phyloP scores from a whole-genome alignment of 805 yeast species.

The Wickerhamiella azymoides region DNA sequence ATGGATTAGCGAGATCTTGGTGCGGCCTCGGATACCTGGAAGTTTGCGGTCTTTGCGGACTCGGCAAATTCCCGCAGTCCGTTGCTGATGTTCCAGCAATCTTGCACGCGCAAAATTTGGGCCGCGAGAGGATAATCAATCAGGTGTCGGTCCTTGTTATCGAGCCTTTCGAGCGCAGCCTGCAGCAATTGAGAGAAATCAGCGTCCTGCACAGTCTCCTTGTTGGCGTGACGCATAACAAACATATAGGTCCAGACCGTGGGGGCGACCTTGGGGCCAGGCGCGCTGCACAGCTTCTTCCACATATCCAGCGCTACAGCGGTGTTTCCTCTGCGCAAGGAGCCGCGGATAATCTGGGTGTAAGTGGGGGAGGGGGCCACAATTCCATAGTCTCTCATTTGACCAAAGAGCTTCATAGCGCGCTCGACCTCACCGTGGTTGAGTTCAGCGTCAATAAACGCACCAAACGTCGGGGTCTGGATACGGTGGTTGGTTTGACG shows the following conservation, averaged over 20 bases:
- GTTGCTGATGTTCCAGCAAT: slow-evolving; percentile 3
- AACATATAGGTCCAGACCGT: slow-evolving; percentile 22
- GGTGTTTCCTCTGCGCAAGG: slow-evolving; percentile 12
- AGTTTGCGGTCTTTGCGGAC: background rate
- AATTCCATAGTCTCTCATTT: slow-evolving; percentile 18
- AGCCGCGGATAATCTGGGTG: slow-evolving; percentile 23
- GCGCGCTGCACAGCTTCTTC: slow-evolving; percentile 10
- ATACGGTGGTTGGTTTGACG: slow-evolving; percentile 22
- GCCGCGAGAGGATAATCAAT: slow-evolving; percentile 16
- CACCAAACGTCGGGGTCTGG: slow-evolving; percentile 20
- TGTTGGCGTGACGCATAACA: slow-evolving; percentile 13
- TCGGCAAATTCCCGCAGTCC: slow-evolving; percentile 6
- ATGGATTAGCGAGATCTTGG: no score
- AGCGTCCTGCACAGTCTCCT: background rate
- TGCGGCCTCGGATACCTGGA: background rate
- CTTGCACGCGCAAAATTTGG: slow-evolving; percentile 3
- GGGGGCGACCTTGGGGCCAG: slow-evolving; percentile 15
- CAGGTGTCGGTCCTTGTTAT: background rate
- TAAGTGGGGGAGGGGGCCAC: slow-evolving; percentile 20
- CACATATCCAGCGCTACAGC: slow-evolving; percentile 17
- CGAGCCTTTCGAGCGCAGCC: slow-evolving; percentile 6
- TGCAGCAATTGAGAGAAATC: slow-evolving; percentile 9
- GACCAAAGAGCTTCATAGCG: slow-evolving; percentile 16
- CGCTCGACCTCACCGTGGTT: slow-evolving; percentile 17
- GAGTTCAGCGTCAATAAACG: slow-evolving; percentile 23